Evolutionary conservation across 148 eudicot species (phyloP).

Genomic region (Chenopodium quinoa): DNA sequence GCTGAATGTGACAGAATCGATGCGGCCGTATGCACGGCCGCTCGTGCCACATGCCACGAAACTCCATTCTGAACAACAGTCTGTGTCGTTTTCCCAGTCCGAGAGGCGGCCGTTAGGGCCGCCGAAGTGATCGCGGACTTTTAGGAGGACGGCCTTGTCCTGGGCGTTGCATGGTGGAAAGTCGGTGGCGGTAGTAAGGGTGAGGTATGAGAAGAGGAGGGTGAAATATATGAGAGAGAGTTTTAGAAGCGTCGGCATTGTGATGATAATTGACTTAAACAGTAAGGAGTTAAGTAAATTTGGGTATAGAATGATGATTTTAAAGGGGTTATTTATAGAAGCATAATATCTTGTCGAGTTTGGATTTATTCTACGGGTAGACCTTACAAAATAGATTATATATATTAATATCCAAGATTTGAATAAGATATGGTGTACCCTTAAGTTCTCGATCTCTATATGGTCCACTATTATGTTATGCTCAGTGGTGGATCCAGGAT

Average conservation of each 20-base stretch:
- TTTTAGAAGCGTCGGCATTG: not conserved
- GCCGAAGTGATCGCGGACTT: constrained; percentile 30
- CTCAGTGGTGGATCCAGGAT: too few relatives aligned
- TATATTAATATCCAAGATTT: too few relatives aligned
- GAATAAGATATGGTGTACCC: too few relatives aligned
- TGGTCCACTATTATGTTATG: too few relatives aligned
- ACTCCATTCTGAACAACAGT: constrained; percentile 45
- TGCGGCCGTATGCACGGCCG: constrained; percentile 21
- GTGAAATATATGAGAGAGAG: not conserved
- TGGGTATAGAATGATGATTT: not conserved
- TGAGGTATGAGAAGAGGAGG: constrained; percentile 5
- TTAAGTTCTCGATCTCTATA: too few relatives aligned
- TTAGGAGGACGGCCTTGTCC: constrained; percentile 38
- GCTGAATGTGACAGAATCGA: constrained; percentile 23
- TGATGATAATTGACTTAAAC: not conserved
- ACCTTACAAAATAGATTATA: too few relatives aligned
- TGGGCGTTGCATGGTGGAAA: constrained; percentile 35
- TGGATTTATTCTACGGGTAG: too few relatives aligned
- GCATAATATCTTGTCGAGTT: too few relatives aligned
- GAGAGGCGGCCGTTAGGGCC: constrained; percentile 21
- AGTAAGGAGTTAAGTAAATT: not conserved
- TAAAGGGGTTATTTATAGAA: not conserved
- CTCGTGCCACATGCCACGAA: constrained; percentile 31
- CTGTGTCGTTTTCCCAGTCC: constrained; percentile 34
- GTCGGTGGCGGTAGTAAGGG: constrained; percentile 18